Evolutionary conservation across 768 basidiomycete genomes (phyloP), one percentile per base, ranked within the genome.

Genomic region (Phanerochaete sordida): DNA sequence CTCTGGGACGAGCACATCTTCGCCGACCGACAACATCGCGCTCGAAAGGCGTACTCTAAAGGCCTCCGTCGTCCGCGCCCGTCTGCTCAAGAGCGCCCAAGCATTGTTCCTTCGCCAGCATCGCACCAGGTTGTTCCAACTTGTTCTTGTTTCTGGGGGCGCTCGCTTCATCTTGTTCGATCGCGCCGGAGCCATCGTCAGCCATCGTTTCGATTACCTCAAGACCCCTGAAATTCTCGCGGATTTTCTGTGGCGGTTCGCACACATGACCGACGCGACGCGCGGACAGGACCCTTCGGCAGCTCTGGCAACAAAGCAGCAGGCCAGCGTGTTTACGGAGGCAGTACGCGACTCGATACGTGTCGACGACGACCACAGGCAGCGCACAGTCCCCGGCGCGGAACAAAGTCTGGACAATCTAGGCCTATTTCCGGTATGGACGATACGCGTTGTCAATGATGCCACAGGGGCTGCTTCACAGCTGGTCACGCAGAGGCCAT

Each of bases 131-230:
- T 57, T 70, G 1, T 77, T 78, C 62, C 66, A 66, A 1, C 28
- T 75, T 11, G 56, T 71, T 26, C 59, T 78, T 15, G 67, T 59
- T 52, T 65, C 64, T 5, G 30, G 60, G 2, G 39, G 37, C 47
- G 72, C 71, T 2, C 64, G 74, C 4, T 66, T 77, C 47, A 57
- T 77, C n/a, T 66, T 68, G 37, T 77, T 72, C 71, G 76, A 78
- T 60, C 72, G 70, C 11, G 47, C 66, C 26, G 75, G 72, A 13
- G 56, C 47, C 21, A 27, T 49, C 19, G 21, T 31, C 26, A 48
- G 27, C 11, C 44, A 58, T 16, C 26, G 26, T 9, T 48, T 58
- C 28, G 43, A 58, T 28, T 59, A 69, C 66, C 27, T 44, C 12
- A 26, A 21, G 44, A 19, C 28, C 1, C 37, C 37, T 12, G 3